A percentile compares a stretch with the other conserved stretches of the same genome.
phyloP scores from a whole-genome alignment of 257 asterid species.

The Solanum stenotomum region DNA sequence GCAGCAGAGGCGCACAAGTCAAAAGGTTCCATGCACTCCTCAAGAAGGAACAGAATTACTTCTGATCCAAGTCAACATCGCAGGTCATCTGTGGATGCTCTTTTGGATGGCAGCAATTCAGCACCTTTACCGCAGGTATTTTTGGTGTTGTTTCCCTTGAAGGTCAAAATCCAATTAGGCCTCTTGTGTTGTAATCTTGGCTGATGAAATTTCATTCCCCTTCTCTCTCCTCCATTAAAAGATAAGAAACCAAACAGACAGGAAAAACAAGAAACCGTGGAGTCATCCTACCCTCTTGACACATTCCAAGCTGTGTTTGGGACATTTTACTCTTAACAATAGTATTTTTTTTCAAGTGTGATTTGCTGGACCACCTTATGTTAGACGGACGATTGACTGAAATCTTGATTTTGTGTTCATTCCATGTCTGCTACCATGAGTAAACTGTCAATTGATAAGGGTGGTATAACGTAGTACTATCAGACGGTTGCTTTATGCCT shows the following conservation, averaged over 20 bases:
- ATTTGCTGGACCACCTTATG: not conserved
- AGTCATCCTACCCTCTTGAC: not conserved
- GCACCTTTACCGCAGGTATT: slow-evolving; percentile 54
- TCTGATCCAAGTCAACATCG: slow-evolving; percentile 65
- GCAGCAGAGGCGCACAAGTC: slow-evolving; percentile 99
- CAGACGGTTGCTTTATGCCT: not conserved
- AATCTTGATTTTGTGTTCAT: not conserved
- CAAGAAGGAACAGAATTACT: slow-evolving; percentile 57
- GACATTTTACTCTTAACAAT: not conserved
- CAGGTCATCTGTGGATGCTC: slow-evolving; percentile 83
- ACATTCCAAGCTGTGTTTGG: not conserved
- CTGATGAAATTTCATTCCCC: not conserved
- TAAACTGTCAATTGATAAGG: not conserved
- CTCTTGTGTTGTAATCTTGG: not conserved
- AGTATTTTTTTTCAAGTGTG: not conserved
- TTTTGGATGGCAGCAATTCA: slow-evolving; percentile 51
- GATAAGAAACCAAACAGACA: not conserved
- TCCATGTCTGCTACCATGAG: not conserved
- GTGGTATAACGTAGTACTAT: not conserved
- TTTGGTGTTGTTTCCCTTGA: not conserved
- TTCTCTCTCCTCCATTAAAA: not conserved
- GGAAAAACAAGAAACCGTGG: not conserved
- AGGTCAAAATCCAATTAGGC: not conserved
- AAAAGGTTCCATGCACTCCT: slow-evolving; percentile 69
- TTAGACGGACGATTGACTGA: not conserved